Evolutionary conservation across 805 yeast genomes (phyloP).

Genomic region (Lipomyces oligophaga): DNA sequence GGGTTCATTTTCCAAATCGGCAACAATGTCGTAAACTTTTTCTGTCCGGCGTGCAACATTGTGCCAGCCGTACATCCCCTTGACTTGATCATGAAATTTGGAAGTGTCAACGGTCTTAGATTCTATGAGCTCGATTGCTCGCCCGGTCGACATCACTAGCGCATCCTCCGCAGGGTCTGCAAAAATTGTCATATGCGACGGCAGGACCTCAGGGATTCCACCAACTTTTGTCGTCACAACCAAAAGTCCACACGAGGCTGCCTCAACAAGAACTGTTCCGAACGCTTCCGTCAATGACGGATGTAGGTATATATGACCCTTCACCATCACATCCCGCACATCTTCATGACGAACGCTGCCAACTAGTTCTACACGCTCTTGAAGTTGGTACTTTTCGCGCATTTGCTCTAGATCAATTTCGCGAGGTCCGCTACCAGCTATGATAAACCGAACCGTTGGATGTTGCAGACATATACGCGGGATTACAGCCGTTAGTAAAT

Average conservation of each 20-base stretch:
- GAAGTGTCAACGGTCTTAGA: conserved; percentile 63
- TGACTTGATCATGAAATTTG: conserved; percentile 71
- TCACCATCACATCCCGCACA: conserved; percentile 87
- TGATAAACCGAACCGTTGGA: conserved; percentile 65
- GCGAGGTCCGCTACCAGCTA: conserved; percentile 98
- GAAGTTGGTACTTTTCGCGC: conserved; percentile 80
- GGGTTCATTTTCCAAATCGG: conserved; percentile 44
- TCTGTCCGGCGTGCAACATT: conserved; percentile 86
- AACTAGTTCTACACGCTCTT: conserved; percentile 77
- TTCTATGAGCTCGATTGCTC: conserved; percentile 63
- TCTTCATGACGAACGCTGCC: conserved; percentile 91
- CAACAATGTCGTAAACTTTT: conserved; percentile 59
- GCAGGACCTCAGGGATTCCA: conserved; percentile 95
- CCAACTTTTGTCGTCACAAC: conserved; percentile 96
- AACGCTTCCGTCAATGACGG: conserved; percentile 95
- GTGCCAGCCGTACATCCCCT: conserved; percentile 84
- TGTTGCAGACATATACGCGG: conserved; percentile 71
- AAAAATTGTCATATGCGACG: conserved; percentile 86
- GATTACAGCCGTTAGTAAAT: conserved; percentile 73
- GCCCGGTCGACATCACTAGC: conserved; percentile 62
- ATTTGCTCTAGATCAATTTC: conserved; percentile 91
- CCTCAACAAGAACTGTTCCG: conserved; percentile 95
- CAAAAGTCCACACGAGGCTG: conserved; percentile 89
- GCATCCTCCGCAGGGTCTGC: conserved; percentile 86
- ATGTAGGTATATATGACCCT: conserved; percentile 90